Conservation (phyloP, 1,284 basidiomycete genomes). For the Mycosarcoma maydis region DNA sequence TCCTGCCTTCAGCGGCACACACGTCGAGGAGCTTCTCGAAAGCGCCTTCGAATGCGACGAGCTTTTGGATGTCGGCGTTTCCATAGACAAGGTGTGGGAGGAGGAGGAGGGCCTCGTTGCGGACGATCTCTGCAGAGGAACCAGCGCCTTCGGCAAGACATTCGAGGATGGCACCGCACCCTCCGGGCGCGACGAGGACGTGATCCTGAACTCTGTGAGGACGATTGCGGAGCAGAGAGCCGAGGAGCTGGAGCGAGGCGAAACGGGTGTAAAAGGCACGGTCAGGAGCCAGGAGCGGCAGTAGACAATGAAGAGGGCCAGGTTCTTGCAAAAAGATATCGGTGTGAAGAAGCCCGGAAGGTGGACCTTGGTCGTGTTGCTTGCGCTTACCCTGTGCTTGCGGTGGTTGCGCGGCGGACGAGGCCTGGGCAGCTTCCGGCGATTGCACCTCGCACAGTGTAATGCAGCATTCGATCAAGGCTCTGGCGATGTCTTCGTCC, state of each 20-base stretch:
- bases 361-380: slow-evolving; percentile 63
- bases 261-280: slow-evolving; percentile 84
- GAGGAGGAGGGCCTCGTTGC: slow-evolving; percentile 73
- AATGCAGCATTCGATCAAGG: slow-evolving; percentile 56
- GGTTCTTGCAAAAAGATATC: slow-evolving; percentile 77
- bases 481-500: slow-evolving; percentile 58
- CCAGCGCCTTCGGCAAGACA: slow-evolving; percentile 67
- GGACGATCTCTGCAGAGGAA: slow-evolving; percentile 63
- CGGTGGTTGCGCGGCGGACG: slow-evolving; percentile 1
- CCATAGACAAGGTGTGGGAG: slow-evolving; percentile 83
- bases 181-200: slow-evolving; percentile 83
- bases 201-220: slow-evolving; percentile 84
- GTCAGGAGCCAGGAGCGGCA: slow-evolving; percentile 71
- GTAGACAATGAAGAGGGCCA: slow-evolving; percentile 78
- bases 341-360: slow-evolving; percentile 78
- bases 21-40: slow-evolving; percentile 96
- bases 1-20: slow-evolving; percentile 84
- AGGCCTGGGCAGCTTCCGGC: slow-evolving; percentile 6
- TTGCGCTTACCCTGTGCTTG: slow-evolving; percentile 24
- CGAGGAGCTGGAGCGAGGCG: slow-evolving; percentile 86
- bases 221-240: slow-evolving; percentile 75
- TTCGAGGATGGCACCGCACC: slow-evolving; percentile 77
- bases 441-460: slow-evolving; percentile 54
- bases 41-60: slow-evolving; percentile 94
- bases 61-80: slow-evolving; percentile 94